Conservation (phyloP, 768 basidiomycete species). For the Dioszegia crocea region DNA sequence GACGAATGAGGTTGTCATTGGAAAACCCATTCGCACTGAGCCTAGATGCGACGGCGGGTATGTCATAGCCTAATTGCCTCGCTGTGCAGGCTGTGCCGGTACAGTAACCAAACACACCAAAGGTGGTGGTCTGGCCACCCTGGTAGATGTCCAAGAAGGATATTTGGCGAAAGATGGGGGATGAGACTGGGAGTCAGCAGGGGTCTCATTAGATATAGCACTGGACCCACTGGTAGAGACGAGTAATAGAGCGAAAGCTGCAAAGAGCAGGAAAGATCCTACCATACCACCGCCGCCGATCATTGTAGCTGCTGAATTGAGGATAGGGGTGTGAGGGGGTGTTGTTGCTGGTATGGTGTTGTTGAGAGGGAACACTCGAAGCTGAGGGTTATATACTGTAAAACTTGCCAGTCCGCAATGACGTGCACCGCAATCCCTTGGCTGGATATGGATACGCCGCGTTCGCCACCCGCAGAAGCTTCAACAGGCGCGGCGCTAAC, state of each 20-base stretch:
- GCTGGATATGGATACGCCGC: too few species aligned
- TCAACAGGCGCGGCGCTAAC: too few species aligned
- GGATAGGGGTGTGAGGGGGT: too few species aligned
- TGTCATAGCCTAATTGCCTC: constrained; percentile 22
- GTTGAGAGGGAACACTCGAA: too few species aligned
- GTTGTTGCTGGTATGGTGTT: too few species aligned
- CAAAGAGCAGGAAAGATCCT: constrained; percentile 37
- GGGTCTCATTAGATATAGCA: too few species aligned
- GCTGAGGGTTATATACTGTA: too few species aligned
- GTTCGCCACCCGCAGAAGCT: too few species aligned
- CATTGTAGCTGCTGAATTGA: not conserved
- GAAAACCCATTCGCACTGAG: constrained; percentile 9
- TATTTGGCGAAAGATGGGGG: constrained; percentile 5
- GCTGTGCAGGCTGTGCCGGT: not conserved
- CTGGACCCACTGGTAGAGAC: constrained; percentile 32
- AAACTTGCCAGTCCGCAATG: too few species aligned
- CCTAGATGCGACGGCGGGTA: constrained; percentile 16
- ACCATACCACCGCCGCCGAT: not conserved
- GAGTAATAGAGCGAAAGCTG: constrained; percentile 28
- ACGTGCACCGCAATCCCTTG: too few species aligned
- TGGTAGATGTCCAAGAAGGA: constrained; percentile 28
- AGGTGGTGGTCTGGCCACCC: constrained; percentile 4
- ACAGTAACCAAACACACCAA: constrained; percentile 44
- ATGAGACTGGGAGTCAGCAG: constrained; percentile 2
- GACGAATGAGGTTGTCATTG: constrained; percentile 19